A percentile compares a stretch with the other conserved stretches of the same genome.
Conservation (phyloP, 371 early-diverging fungal species). For the Phascolomyces articulosus region DNA sequence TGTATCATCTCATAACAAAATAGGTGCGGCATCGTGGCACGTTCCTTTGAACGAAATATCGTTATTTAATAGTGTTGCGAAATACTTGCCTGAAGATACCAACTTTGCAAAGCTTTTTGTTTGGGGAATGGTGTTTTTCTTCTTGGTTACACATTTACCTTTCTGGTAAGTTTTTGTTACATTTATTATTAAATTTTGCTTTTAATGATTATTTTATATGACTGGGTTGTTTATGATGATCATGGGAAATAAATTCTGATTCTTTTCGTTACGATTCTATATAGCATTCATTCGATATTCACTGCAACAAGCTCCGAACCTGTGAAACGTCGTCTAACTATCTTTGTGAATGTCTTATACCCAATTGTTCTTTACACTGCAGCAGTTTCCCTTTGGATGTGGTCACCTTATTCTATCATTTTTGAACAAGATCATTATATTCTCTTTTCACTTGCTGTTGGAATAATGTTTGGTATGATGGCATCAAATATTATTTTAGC, state of each 20-base stretch:
- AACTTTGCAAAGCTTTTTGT: constrained; percentile 43
- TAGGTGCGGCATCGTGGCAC: constrained; percentile 47
- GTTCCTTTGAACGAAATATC: constrained; percentile 29
- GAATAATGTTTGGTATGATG: constrained; percentile 87
- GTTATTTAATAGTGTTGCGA: constrained; percentile 20
- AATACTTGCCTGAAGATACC: constrained; percentile 24
- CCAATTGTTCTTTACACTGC: constrained; percentile 16
- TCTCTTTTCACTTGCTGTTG: constrained; percentile 72
- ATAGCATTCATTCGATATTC: constrained; percentile 51
- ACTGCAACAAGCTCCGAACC: constrained; percentile 58
- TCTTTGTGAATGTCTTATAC: constrained; percentile 13
- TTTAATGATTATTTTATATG: neutral
- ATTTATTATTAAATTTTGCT: too few relatives aligned
- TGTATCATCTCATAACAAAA: constrained; percentile 8
- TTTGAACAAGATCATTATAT: constrained; percentile 66
- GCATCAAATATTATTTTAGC: constrained; percentile 88
- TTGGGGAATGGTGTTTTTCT: constrained; percentile 36
- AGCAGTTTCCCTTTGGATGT: constrained; percentile 57
- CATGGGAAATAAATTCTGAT: neutral
- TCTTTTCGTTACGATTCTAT: neutral
- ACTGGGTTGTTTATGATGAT: neutral
- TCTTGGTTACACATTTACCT: constrained; percentile 41
- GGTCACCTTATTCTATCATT: constrained; percentile 68
- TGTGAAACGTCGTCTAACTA: constrained; percentile 9
- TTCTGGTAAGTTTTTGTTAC: constrained; percentile 33